phyloP scores from a whole-genome alignment of 1,284 basidiomycete species.

The Marasmius fiardii region DNA sequence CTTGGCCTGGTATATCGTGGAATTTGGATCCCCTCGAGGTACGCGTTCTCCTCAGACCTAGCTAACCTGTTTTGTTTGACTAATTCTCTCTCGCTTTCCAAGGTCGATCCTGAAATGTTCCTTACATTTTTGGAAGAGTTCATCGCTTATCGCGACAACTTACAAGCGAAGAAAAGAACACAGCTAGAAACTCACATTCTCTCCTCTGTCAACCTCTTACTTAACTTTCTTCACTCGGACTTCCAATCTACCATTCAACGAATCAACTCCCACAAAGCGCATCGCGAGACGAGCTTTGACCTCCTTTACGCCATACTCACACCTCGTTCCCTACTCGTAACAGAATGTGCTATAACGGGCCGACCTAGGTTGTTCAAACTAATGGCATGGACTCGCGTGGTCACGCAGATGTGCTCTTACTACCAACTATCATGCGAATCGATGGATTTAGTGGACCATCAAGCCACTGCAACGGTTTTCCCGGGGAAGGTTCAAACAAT shows the following conservation, averaged over 20 bases:
- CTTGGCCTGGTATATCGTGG: constrained; percentile 56
- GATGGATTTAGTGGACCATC: constrained; percentile 42
- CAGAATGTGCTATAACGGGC: constrained; percentile 48
- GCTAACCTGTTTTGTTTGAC: not conserved
- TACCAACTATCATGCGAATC: constrained; percentile 44
- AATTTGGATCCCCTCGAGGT: constrained; percentile 50
- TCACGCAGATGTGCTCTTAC: constrained; percentile 27
- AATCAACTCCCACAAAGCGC: constrained; percentile 41
- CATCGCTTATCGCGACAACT: constrained; percentile 34
- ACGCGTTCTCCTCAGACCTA: not conserved
- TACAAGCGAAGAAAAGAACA: constrained; percentile 31
- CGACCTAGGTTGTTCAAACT: constrained; percentile 47
- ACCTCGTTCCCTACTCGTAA: constrained; percentile 45
- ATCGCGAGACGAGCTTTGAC: constrained; percentile 54
- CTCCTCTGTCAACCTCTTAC: constrained; percentile 40
- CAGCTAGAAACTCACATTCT: constrained; percentile 37
- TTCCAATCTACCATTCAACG: constrained; percentile 42
- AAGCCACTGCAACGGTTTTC: constrained; percentile 26
- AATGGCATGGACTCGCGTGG: constrained; percentile 30
- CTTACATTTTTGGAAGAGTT: constrained; percentile 49
- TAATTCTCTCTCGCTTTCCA: not conserved
- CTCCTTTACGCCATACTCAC: constrained; percentile 51
- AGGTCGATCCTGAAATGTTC: constrained; percentile 55
- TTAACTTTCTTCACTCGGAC: constrained; percentile 43
- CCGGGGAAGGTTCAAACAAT: constrained; percentile 39